phyloP scores from a whole-genome alignment of 108 stramenopile genomes.

The Skeletonema grethae region DNA sequence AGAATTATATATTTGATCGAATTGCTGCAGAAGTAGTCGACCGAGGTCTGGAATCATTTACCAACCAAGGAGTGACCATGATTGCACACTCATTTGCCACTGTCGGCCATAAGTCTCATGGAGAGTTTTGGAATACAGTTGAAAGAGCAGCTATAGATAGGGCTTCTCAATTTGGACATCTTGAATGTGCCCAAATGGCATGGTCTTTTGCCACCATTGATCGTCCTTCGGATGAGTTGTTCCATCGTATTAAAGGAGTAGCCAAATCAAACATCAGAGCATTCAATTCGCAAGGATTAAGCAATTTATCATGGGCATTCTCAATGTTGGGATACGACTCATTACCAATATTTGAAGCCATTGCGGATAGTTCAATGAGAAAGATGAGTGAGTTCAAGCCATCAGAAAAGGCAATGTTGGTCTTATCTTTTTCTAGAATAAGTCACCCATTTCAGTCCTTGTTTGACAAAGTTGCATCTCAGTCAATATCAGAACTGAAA shows the following conservation, averaged over 20 bases:
- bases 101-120: conserved; percentile 16
- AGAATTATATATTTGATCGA: conserved; percentile 23
- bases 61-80: conserved; percentile 40
- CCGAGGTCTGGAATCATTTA: conserved; percentile 30
- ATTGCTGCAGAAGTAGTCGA: conserved; percentile 34
- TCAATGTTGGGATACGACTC: conserved; percentile 26
- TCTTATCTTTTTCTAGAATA: conserved; percentile 30
- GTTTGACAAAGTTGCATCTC: conserved; percentile 27
- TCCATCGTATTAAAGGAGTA: conserved; percentile 17
- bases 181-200: conserved; percentile 36
- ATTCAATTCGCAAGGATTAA: conserved; percentile 37
- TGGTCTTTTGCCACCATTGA: conserved; percentile 48
- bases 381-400: conserved; percentile 34
- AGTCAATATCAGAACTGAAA: conserved; percentile 20
- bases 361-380: conserved; percentile 13
- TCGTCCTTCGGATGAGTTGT: conserved; percentile 28
- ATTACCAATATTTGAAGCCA: conserved; percentile 7
- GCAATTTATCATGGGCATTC: conserved; percentile 46
- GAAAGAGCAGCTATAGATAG: conserved; percentile 16
- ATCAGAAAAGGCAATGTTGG: conserved; percentile 38
- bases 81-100: conserved; percentile 41
- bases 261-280: conserved; percentile 19
- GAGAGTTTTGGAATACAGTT: conserved; percentile 32
- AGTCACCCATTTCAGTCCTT: conserved; percentile 17
- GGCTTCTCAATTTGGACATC: conserved; percentile 4